Evolutionary conservation across 768 basidiomycete species (phyloP).

Genomic region (Suillus subluteus): DNA sequence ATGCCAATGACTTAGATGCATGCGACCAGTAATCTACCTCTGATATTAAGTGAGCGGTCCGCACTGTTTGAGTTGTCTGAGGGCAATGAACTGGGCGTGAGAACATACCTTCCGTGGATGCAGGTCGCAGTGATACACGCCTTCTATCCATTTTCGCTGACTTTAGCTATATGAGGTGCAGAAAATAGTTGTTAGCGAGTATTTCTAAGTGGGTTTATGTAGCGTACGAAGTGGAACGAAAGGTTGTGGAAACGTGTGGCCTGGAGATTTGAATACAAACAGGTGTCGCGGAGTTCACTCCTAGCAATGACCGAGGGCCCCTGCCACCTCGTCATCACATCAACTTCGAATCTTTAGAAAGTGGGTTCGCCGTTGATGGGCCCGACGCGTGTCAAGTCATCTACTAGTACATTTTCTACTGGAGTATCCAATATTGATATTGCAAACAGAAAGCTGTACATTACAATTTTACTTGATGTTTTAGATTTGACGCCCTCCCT

Average conservation of each 20-base stretch:
- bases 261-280: conserved; percentile 1
- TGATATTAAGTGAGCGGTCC: conserved; percentile 32
- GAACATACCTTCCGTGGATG: conserved; percentile 74
- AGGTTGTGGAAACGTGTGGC: conserved; percentile 2
- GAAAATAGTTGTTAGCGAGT: conserved; percentile 1
- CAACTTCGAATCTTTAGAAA: not conserved
- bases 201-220: not conserved
- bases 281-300: conserved; percentile 5
- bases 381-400: not conserved
- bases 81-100: conserved; percentile 19
- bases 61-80: not conserved
- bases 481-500: not conserved
- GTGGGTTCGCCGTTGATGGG: not conserved
- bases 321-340: conserved; percentile 1
- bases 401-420: not conserved
- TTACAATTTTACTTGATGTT: not conserved
- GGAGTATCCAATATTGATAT: not conserved
- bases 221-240: conserved; percentile 1
- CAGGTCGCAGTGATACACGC: conserved; percentile 64
- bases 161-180: conserved; percentile 5
- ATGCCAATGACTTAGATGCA: conserved; percentile 60
- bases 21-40: conserved; percentile 81
- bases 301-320: conserved; percentile 1
- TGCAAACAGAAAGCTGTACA: not conserved
- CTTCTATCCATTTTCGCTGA: conserved; percentile 62